Percentiles rank a stretch among this genome's conserved stretches.
phyloP scores from a whole-genome alignment of 1,139 yeast genomes.

The Yamadazyma friedrichii region DNA sequence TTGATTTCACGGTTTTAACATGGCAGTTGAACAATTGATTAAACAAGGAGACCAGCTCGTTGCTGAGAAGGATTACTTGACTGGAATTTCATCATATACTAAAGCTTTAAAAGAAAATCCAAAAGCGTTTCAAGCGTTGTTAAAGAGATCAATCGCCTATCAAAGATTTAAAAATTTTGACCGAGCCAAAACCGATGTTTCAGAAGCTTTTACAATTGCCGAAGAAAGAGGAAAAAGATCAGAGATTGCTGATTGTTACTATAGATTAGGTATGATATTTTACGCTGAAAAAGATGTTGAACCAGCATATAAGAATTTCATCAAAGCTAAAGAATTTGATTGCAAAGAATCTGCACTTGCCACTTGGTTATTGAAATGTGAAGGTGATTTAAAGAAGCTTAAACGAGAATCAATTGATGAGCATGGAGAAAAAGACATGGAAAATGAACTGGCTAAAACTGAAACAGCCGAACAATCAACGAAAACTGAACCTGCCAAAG shows the following conservation, averaged over 20 bases:
- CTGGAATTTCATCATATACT: constrained; percentile 32
- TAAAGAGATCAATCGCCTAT: constrained; percentile 57
- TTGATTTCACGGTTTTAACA: constrained; percentile 16
- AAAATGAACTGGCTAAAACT: neutral
- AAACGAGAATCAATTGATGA: neutral
- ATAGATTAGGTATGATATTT: constrained; percentile 54
- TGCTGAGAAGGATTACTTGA: constrained; percentile 32
- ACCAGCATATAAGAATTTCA: constrained; percentile 50
- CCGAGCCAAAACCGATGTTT: constrained; percentile 52
- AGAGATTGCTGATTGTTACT: constrained; percentile 58
- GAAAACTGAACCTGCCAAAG: neutral
- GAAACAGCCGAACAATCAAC: neutral
- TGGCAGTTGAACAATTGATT: constrained; percentile 43
- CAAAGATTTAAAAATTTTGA: constrained; percentile 52
- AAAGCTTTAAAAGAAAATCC: constrained; percentile 40
- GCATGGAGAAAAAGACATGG: too few relatives aligned
- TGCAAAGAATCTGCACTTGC: constrained; percentile 47
- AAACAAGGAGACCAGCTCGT: constrained; percentile 34
- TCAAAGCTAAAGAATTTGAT: constrained; percentile 46
- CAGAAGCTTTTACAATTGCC: constrained; percentile 57
- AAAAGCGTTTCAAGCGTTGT: constrained; percentile 48
- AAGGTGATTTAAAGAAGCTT: constrained; percentile 22
- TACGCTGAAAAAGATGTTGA: constrained; percentile 46
- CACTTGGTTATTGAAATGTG: constrained; percentile 53
- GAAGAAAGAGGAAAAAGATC: constrained; percentile 47